Conservation (phyloP, 805 yeast species). For the Wickerhamiella sergipiensis region DNA sequence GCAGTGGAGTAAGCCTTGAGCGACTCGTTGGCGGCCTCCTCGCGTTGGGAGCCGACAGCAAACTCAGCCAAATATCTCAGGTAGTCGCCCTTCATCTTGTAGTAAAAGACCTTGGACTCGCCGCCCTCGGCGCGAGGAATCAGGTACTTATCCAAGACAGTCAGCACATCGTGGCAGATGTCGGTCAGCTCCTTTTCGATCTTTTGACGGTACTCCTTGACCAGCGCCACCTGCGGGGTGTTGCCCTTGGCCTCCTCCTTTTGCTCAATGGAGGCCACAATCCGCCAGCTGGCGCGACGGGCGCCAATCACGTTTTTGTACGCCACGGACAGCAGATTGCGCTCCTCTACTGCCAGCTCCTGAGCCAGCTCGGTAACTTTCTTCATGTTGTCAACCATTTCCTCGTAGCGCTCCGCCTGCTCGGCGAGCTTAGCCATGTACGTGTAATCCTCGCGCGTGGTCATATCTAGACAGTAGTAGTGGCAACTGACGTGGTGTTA, state of each 20-base stretch:
- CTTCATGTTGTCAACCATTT: constrained; percentile 99
- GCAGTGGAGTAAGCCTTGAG: constrained; percentile 94
- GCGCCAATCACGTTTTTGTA: constrained; percentile 98
- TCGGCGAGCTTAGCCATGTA: constrained; percentile 97
- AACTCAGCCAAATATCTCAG: constrained; percentile 98
- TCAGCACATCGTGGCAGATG: constrained; percentile 87
- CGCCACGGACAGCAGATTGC: constrained; percentile 92
- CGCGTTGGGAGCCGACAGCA: constrained; percentile 84
- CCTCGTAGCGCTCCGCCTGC: constrained; percentile 99
- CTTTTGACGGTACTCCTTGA: constrained; percentile 91
- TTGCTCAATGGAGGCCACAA: constrained; percentile 95
- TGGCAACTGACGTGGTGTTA: constrained; percentile 4
- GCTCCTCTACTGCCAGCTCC: constrained; percentile 95
- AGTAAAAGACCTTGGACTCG: constrained; percentile 95
- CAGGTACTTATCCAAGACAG: constrained; percentile 77
- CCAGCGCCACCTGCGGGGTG: constrained; percentile 72
- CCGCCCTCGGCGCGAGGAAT: constrained; percentile 94
- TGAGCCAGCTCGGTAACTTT: constrained; percentile 56
- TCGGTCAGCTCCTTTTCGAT: constrained; percentile 88
- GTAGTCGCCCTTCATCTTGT: constrained; percentile 99
- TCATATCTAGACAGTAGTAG: constrained; percentile 10
- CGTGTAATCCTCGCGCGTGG: constrained; percentile 92
- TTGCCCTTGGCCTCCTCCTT: constrained; percentile 98
- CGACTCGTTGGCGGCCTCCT: constrained; percentile 86
- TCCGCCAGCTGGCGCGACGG: constrained; percentile 99